Percentiles rank a stretch among this genome's conserved stretches.
Conservation (phyloP, 257 asterid species). For the Jacaranda mimosifolia region DNA sequence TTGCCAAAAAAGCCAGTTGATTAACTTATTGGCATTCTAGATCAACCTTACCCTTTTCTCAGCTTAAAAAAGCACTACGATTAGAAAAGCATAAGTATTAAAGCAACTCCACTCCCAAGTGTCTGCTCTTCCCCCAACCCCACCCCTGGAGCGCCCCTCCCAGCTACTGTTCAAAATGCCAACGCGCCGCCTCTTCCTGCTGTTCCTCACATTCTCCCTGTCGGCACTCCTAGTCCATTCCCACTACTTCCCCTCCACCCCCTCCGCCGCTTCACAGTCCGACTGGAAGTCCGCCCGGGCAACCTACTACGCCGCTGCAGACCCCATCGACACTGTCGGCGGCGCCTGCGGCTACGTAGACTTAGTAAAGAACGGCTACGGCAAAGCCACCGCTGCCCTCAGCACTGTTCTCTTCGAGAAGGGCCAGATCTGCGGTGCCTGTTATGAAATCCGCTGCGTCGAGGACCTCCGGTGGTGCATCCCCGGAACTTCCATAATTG, state of each 20-base stretch:
- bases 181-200: constrained; percentile 35
- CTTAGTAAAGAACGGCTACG: constrained; percentile 78
- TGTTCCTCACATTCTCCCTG: constrained; percentile 49
- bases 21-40: background rate
- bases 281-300: constrained; percentile 94
- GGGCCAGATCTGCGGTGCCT: constrained; percentile 99
- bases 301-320: constrained; percentile 79
- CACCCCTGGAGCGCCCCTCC: constrained; percentile 25
- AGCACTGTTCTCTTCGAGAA: constrained; percentile 77
- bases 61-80: background rate
- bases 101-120: constrained; percentile 29
- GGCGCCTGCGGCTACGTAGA: constrained; percentile 99
- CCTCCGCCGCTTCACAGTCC: constrained; percentile 55
- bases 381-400: constrained; percentile 96
- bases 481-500: constrained; percentile 90
- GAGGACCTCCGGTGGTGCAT: constrained; percentile 93
- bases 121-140: background rate
- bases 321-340: constrained; percentile 82
- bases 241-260: constrained; percentile 71
- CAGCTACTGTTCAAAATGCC: constrained; percentile 42
- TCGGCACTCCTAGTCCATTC: constrained; percentile 42
- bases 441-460: constrained; percentile 86
- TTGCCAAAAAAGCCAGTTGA: background rate
- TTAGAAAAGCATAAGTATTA: background rate
- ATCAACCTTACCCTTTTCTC: background rate